Percentiles rank a stretch among this genome's conserved stretches.
Evolutionary conservation across 1,284 basidiomycete species (phyloP).

Genomic region (Ustilago loliicola): DNA sequence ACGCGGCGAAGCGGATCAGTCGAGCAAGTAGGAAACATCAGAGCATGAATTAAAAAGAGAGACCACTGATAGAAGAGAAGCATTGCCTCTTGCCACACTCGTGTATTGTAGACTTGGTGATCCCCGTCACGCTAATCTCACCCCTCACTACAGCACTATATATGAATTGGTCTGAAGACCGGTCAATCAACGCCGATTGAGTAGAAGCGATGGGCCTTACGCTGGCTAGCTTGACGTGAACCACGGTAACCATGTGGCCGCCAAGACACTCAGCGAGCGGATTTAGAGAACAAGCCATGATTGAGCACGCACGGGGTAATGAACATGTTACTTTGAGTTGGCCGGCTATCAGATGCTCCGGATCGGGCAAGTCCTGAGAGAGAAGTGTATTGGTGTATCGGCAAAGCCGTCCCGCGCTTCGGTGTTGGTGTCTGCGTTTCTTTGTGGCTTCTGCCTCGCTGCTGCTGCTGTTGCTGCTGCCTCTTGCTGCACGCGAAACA

Average conservation of each 20-base stretch:
- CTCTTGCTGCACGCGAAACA: conserved; percentile 1
- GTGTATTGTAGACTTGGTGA: not conserved
- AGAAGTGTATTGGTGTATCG: not conserved
- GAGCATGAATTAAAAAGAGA: no score
- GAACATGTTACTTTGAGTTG: not conserved
- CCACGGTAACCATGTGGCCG: not conserved
- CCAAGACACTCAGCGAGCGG: not conserved
- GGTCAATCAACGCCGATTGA: not conserved
- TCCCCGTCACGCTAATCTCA: not conserved
- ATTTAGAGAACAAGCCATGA: not conserved
- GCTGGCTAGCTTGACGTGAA: not conserved
- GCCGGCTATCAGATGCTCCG: conserved; percentile 10
- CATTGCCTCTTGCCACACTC: not conserved
- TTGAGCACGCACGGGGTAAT: not conserved
- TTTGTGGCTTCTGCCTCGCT: no score
- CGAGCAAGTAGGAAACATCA: conserved; percentile 18
- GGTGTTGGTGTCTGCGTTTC: not conserved
- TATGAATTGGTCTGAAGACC: not conserved
- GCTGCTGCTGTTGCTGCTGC: not conserved
- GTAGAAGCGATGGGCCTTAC: not conserved
- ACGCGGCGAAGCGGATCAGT: conserved; percentile 35
- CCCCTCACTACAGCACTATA: not conserved
- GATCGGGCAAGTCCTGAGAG: not conserved
- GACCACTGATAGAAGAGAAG: not conserved
- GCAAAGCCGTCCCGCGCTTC: not conserved